These are phyloP conservation scores for Pythium brassicae DNA, from an alignment of 352 stramenopile species.

Conservation along the genomic window DNA sequence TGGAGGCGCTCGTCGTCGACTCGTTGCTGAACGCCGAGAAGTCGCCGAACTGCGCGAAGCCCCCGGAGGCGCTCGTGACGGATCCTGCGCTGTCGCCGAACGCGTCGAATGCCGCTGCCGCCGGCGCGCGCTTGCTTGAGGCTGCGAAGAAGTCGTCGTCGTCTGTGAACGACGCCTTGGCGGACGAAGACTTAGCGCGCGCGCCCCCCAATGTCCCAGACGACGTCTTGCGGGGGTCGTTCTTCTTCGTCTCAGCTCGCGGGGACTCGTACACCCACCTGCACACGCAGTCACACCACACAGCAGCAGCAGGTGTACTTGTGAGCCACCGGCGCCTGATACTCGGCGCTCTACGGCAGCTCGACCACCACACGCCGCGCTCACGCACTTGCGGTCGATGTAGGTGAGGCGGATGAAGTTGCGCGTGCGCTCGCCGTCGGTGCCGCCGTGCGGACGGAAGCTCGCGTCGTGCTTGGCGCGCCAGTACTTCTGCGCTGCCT, in stretches of 20 bases:
- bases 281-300: background rate
- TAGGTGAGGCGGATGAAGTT: conserved; percentile 88
- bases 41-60: conserved; percentile 64
- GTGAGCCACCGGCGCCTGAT: too few species aligned
- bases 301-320: background rate
- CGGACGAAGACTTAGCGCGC: conserved; percentile 31
- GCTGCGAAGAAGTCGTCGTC: conserved; percentile 48
- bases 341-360: background rate
- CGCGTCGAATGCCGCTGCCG: conserved; percentile 29
- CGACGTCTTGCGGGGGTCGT: conserved; percentile 28
- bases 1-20: conserved; percentile 26
- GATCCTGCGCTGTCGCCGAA: conserved; percentile 19
- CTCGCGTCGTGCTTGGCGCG: conserved; percentile 75
- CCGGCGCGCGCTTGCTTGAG: conserved; percentile 19
- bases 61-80: conserved; percentile 9
- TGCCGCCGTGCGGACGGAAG: conserved; percentile 69
- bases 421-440: conserved; percentile 74
- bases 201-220: conserved; percentile 13
- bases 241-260: conserved; percentile 32
- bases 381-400: conserved; percentile 78
- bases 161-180: conserved; percentile 13
- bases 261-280: conserved; percentile 83
- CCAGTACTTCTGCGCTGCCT: conserved; percentile 86
- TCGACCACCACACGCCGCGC: background rate
- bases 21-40: conserved; percentile 67